These are phyloP conservation scores for Penicillium pulvis DNA, from an alignment of 495 filamentous ascomycete species.

Conservation along the genomic window DNA sequence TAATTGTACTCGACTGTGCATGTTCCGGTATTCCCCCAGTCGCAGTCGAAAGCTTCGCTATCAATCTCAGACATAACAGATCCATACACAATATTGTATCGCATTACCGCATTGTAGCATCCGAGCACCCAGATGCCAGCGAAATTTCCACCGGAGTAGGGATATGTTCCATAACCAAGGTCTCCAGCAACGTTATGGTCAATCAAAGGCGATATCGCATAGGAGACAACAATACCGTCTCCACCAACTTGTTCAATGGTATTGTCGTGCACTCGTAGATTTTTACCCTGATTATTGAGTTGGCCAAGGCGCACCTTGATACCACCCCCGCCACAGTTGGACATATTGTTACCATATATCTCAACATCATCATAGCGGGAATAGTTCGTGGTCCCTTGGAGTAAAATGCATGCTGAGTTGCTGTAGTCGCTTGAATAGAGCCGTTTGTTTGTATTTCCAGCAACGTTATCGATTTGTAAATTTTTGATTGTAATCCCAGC, in stretches of 20 bases:
- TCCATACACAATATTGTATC: slow-evolving; percentile 13
- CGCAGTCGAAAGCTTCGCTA: slow-evolving; percentile 19
- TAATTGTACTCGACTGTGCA: slow-evolving; percentile 20
- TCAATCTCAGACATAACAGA: slow-evolving; percentile 16
- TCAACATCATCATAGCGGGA: slow-evolving; percentile 17
- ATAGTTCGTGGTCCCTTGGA: slow-evolving; percentile 9
- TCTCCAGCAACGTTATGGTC: slow-evolving; percentile 10
- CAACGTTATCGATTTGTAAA: background rate
- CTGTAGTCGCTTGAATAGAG: slow-evolving; percentile 9
- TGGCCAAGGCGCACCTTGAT: slow-evolving; percentile 18
- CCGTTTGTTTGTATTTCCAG: slow-evolving; percentile 12
- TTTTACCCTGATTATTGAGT: slow-evolving; percentile 11
- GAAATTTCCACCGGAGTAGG: slow-evolving; percentile 15
- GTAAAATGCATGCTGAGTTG: slow-evolving; percentile 8
- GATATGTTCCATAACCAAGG: slow-evolving; percentile 16
- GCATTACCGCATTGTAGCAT: slow-evolving; percentile 15
- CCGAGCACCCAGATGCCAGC: slow-evolving; percentile 16
- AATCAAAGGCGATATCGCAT: slow-evolving; percentile 4
- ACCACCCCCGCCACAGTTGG: slow-evolving; percentile 15
- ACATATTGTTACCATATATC: slow-evolving; percentile 9
- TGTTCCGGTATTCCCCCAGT: slow-evolving; percentile 13
- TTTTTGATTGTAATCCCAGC: no score
- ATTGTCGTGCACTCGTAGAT: slow-evolving; percentile 9
- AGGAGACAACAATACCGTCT: slow-evolving; percentile 14
- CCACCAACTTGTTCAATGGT: slow-evolving; percentile 14